Conservation (phyloP, 441 rosid genomes). For the Populus hybrid region DNA sequence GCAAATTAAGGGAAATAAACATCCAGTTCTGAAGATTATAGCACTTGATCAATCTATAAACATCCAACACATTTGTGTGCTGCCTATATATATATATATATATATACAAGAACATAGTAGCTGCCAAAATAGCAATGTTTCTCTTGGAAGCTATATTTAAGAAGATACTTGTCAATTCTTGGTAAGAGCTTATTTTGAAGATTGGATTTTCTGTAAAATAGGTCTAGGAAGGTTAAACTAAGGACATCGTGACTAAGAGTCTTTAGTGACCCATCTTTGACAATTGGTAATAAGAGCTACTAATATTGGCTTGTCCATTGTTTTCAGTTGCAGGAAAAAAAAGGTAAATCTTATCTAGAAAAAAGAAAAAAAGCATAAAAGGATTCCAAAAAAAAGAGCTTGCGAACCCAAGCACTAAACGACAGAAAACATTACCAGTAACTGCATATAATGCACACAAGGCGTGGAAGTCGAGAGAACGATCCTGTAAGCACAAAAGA, state of each 20-base stretch:
- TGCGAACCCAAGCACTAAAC: background rate
- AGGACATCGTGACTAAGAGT: background rate
- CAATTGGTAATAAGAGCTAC: background rate
- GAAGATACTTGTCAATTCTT: background rate
- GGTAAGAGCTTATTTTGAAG: background rate
- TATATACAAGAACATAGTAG: background rate
- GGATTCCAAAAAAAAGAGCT: background rate
- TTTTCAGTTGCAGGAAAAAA: background rate
- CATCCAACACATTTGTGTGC: background rate
- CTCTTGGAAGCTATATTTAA: background rate
- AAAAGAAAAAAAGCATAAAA: background rate
- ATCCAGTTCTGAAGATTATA: background rate
- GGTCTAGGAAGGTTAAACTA: background rate
- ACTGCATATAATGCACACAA: slow-evolving; percentile 95
- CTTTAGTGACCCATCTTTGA: background rate
- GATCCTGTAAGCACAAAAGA: slow-evolving; percentile 61
- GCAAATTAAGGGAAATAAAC: background rate
- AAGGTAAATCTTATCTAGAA: background rate
- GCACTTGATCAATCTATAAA: background rate
- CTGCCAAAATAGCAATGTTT: background rate
- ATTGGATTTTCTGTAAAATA: background rate
- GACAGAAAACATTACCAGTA: slow-evolving; percentile 58
- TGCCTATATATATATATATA: background rate
- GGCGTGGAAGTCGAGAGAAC: slow-evolving; percentile 81
- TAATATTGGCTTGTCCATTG: background rate